Base-by-base conservation (phyloP, 1,139 yeast species). In the Geotrichum bryndzae region DNA sequence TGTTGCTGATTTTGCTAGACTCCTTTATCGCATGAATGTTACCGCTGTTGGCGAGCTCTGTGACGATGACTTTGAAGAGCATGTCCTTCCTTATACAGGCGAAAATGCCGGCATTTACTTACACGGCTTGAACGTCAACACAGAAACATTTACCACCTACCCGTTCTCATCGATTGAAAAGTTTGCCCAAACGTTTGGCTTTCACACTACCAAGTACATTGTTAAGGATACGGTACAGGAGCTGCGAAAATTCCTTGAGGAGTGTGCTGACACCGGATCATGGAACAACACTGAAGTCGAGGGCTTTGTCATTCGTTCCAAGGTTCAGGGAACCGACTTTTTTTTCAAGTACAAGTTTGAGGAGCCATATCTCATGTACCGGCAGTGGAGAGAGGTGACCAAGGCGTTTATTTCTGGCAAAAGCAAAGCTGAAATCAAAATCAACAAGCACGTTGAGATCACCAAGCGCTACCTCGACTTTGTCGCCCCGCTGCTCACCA, bases 1-100 rank as follows among this genome's bases (percentile, higher is more conserved):
- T 1, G 68, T 80, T 1, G 66, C 70, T 15, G 82, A 83, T 0
- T 79, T 95, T 55, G 97, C 91, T 0, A 68, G 69, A 51, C 75
- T 76, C 4, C 76, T 95, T 23, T 79, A 80, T 68, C 68, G 74
- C 1, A 68, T 79, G 66, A 83, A 85, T 64, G 72, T 84, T 35
- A 95, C 99, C 0, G 96, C 96, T 0, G 96, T 91, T 0, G 92
- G 95, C 0, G 99, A 94, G 73, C 81, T 85, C 56, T 95, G 99
- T 74, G 97, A 95, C 72, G 99, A 95, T 70, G 76, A 76, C 0
- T 95, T 95, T 74, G 99, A 95, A 72, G 99, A 95, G 73, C 99
- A 95, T 73, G 90, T 95, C 13, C 77, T 95, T 61, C 87, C 87
- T 59, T 95, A 95, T 69, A 73, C 81, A 1, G 79, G 77, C 3